Conservation (phyloP, 306 rosid genomes). For the Crotalaria pallida region DNA sequence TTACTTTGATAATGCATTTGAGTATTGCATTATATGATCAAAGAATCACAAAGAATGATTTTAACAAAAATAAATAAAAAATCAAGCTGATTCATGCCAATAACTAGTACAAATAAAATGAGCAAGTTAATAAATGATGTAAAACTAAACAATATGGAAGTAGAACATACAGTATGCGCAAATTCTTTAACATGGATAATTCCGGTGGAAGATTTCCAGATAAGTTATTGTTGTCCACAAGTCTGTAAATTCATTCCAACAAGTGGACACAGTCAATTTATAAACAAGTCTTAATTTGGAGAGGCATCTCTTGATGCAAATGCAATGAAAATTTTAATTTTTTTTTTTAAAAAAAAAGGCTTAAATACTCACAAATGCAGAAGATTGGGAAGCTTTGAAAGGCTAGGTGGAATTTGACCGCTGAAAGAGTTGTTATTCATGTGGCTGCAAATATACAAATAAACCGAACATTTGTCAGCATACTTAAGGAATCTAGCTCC, state of each 20-base stretch:
- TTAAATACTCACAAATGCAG: conserved; percentile 50
- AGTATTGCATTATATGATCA: not conserved
- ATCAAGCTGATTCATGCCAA: conserved; percentile 7
- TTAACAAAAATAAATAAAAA: conserved; percentile 10
- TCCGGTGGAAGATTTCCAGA: conserved; percentile 55
- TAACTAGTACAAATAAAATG: not conserved
- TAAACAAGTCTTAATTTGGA: not conserved
- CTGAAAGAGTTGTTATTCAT: conserved; percentile 63
- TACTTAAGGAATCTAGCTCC: conserved; percentile 16
- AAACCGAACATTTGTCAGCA: conserved; percentile 1
- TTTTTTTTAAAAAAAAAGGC: not conserved
- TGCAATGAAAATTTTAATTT: not conserved
- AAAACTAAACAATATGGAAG: conserved; percentile 16
- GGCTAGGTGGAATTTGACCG: conserved; percentile 47
- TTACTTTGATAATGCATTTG: conserved; percentile 1
- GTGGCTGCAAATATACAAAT: conserved; percentile 46
- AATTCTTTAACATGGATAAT: conserved; percentile 26
- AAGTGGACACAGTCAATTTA: conserved; percentile 8
- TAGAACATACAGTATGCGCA: conserved; percentile 48
- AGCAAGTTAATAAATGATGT: not conserved
- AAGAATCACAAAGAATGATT: conserved; percentile 18
- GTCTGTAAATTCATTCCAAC: conserved; percentile 41
- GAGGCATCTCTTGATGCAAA: not conserved
- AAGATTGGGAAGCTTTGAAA: conserved; percentile 39
- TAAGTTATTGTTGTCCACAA: conserved; percentile 54